Conservation (phyloP, 352 stramenopile species). For the Globisporangium camurandrum region DNA sequence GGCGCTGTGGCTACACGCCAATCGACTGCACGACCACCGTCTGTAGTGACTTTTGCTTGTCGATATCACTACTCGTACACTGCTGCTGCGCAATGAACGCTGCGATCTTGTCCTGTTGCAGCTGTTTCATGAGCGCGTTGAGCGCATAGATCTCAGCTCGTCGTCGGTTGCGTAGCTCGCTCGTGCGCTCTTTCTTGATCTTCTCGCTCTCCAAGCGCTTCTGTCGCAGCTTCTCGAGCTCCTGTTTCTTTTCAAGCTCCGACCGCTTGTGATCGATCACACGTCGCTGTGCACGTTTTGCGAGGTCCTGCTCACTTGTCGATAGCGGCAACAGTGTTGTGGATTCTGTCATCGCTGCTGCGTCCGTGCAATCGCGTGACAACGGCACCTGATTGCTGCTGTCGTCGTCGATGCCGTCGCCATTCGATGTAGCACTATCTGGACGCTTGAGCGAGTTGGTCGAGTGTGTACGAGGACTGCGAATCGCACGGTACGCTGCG, state of each 20-base stretch:
- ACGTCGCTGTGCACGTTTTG: conserved; percentile 33
- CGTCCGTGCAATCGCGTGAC: too few species aligned
- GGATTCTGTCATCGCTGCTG: too few species aligned
- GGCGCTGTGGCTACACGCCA: conserved; percentile 9
- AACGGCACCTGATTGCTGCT: conserved; percentile 7
- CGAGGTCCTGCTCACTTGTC: conserved; percentile 24
- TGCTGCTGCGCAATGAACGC: conserved; percentile 36
- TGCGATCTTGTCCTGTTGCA: conserved; percentile 61
- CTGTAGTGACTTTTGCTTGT: background rate
- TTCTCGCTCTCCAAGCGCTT: conserved; percentile 43
- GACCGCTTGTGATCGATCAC: conserved; percentile 53
- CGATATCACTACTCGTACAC: background rate
- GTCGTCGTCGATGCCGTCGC: background rate
- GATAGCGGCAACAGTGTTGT: background rate
- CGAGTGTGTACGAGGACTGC: conserved; percentile 20
- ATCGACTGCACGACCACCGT: conserved; percentile 17
- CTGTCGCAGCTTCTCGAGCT: conserved; percentile 33
- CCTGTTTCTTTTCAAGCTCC: conserved; percentile 39
- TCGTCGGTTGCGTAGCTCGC: conserved; percentile 33
- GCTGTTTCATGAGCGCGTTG: conserved; percentile 47
- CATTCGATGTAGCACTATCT: background rate
- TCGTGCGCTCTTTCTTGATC: conserved; percentile 34
- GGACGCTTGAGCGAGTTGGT: conserved; percentile 3
- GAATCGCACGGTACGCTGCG: conserved; percentile 38
- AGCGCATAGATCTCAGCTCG: conserved; percentile 71